These are phyloP conservation scores for Inonotus obliquus DNA, from an alignment of 1,284 basidiomycete species.

Conservation along the genomic window DNA sequence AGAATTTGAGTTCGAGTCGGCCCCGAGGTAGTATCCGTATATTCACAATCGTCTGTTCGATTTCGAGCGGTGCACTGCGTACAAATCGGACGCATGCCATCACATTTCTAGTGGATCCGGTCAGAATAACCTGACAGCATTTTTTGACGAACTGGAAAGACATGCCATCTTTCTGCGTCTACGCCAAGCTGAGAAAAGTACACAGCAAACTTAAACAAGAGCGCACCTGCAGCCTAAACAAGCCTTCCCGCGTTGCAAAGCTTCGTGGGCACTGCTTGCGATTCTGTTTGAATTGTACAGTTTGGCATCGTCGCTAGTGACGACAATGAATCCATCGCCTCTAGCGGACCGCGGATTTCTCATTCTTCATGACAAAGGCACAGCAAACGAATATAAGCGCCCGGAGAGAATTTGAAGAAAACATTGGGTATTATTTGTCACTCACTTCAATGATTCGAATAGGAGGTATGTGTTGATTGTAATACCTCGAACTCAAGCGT, in stretches of 20 bases:
- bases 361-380: background rate
- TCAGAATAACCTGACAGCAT: background rate
- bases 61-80: constrained; percentile 32
- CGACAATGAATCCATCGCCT: constrained; percentile 2
- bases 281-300: background rate
- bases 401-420: too few species aligned
- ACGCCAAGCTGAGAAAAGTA: background rate
- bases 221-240: constrained; percentile 25
- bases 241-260: constrained; percentile 26
- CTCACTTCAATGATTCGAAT: too few species aligned
- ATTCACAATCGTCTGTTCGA: constrained; percentile 37
- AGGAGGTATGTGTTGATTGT: too few species aligned
- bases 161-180: constrained; percentile 39
- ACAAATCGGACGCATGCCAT: constrained; percentile 35
- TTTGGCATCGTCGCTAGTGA: constrained; percentile 6
- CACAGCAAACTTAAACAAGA: background rate
- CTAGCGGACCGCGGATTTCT: background rate
- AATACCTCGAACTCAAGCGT: too few species aligned
- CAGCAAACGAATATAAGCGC: too few species aligned
- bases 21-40: constrained; percentile 29
- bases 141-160: background rate
- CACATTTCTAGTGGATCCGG: constrained; percentile 32
- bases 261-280: constrained; percentile 1
- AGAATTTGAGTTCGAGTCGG: constrained; percentile 32
- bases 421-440: too few species aligned